These are phyloP conservation scores for Herpetospermum pedunculosum DNA, from an alignment of 306 rosid species.

Conservation along the genomic window DNA sequence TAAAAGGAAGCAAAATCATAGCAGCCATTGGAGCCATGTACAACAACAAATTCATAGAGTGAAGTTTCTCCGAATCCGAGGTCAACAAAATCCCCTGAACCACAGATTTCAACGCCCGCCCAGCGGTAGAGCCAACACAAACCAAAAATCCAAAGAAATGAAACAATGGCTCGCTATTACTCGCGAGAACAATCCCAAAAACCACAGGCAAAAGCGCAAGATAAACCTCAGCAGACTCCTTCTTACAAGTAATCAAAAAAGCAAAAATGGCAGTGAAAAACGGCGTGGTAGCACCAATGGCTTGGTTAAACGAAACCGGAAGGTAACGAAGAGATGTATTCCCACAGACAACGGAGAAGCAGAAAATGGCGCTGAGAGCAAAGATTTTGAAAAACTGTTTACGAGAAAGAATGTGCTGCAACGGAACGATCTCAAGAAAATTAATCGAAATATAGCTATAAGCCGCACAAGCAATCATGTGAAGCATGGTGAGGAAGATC, in stretches of 20 bases:
- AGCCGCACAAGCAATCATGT: slow-evolving; percentile 49
- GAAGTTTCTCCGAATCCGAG: slow-evolving; percentile 56
- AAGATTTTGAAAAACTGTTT: slow-evolving; percentile 54
- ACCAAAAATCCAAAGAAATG: slow-evolving; percentile 54
- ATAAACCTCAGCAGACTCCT: slow-evolving; percentile 47
- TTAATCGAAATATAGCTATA: slow-evolving; percentile 36
- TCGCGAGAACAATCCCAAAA: slow-evolving; percentile 48
- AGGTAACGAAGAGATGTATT: slow-evolving; percentile 56
- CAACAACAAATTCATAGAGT: slow-evolving; percentile 55
- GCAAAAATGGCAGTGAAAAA: slow-evolving; percentile 64
- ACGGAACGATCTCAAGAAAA: slow-evolving; percentile 40
- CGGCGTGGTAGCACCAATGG: slow-evolving; percentile 61
- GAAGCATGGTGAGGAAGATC: slow-evolving; percentile 65
- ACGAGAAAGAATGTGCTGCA: slow-evolving; percentile 45
- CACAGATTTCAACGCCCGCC: slow-evolving; percentile 58
- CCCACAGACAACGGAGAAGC: slow-evolving; percentile 67
- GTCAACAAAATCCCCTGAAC: slow-evolving; percentile 58
- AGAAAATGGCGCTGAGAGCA: slow-evolving; percentile 46
- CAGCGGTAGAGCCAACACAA: slow-evolving; percentile 57
- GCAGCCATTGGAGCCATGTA: slow-evolving; percentile 73
- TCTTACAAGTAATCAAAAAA: slow-evolving; percentile 45
- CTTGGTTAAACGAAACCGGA: slow-evolving; percentile 60
- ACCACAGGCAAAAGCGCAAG: slow-evolving; percentile 53
- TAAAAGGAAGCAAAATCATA: slow-evolving; percentile 42
- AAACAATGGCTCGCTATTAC: slow-evolving; percentile 53